Percentiles rank a stretch among this genome's conserved stretches.
Conservation (phyloP, 1,284 basidiomycete species). For the Trametes hirsuta region DNA sequence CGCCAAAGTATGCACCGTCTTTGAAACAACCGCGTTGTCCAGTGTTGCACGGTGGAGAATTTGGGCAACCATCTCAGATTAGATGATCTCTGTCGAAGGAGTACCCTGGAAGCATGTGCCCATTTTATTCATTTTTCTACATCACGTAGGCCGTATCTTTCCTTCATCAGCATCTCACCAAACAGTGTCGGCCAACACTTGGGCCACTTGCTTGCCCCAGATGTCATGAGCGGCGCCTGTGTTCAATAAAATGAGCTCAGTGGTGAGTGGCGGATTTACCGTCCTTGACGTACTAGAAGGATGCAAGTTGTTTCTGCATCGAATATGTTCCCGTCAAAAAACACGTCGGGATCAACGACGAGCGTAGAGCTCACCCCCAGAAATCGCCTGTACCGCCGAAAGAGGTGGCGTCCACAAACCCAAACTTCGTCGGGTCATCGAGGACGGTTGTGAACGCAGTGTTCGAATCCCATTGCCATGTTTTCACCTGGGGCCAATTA, state of each 20-base stretch:
- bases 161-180: slow-evolving; percentile 16
- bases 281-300: slow-evolving; percentile 7
- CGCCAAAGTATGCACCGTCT: too few species aligned
- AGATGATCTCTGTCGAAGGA: too few species aligned
- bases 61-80: too few species aligned
- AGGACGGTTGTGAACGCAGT: slow-evolving; percentile 55
- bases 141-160: too few species aligned
- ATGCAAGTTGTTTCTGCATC: slow-evolving; percentile 22
- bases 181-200: slow-evolving; percentile 23
- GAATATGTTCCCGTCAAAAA: too few species aligned
- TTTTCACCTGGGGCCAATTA: slow-evolving; percentile 42
- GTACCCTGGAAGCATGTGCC: too few species aligned
- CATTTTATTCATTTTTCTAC: too few species aligned
- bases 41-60: background rate
- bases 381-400: slow-evolving; percentile 53
- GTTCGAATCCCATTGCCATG: slow-evolving; percentile 56
- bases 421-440: slow-evolving; percentile 50
- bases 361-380: slow-evolving; percentile 51
- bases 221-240: slow-evolving; percentile 30
- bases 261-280: background rate
- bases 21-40: too few species aligned
- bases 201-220: slow-evolving; percentile 29
- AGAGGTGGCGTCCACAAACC: slow-evolving; percentile 54
- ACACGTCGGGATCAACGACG: too few species aligned
- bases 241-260: background rate